These are phyloP conservation scores for Saturnispora zaruensis DNA, from an alignment of 805 yeast genomes.

Conservation along the genomic window DNA sequence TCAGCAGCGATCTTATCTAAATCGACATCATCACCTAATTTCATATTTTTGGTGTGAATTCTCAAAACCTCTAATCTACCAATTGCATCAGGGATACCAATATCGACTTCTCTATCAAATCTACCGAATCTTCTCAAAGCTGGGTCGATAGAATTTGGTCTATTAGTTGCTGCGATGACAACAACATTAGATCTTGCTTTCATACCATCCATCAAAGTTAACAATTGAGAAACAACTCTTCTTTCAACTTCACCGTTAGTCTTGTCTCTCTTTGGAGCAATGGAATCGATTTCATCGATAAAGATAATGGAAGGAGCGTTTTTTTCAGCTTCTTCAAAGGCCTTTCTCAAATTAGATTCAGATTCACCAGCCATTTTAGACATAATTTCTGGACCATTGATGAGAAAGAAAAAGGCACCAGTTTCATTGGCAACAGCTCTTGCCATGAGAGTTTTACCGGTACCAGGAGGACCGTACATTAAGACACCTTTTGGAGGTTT, in stretches of 20 bases:
- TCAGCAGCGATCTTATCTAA: slow-evolving; percentile 92
- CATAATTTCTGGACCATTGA: slow-evolving; percentile 99
- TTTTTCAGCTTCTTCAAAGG: slow-evolving; percentile 98
- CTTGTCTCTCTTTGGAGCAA: slow-evolving; percentile 99
- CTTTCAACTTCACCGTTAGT: slow-evolving; percentile 99
- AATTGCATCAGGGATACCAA: slow-evolving; percentile 94
- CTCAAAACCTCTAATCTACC: slow-evolving; percentile 96
- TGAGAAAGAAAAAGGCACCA: slow-evolving; percentile 96
- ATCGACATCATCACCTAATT: slow-evolving; percentile 89
- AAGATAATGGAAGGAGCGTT: slow-evolving; percentile 96
- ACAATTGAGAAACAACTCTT: slow-evolving; percentile 95
- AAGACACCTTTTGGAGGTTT: slow-evolving; percentile 98
- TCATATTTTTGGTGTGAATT: slow-evolving; percentile 98
- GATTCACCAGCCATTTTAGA: slow-evolving; percentile 99
- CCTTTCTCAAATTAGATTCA: slow-evolving; percentile 93
- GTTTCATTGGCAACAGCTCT: slow-evolving; percentile 99
- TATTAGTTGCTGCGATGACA: slow-evolving; percentile 94
- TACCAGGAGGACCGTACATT: slow-evolving; percentile 99
- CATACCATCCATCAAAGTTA: slow-evolving; percentile 99
- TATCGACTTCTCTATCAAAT: slow-evolving; percentile 79
- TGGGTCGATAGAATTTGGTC: slow-evolving; percentile 82
- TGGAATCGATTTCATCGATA: slow-evolving; percentile 97
- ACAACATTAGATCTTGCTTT: slow-evolving; percentile 98
- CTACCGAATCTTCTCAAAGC: slow-evolving; percentile 81
- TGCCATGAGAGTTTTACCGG: slow-evolving; percentile 98